Conservation (phyloP, 805 yeast genomes). For the Kodamaea restingae region DNA sequence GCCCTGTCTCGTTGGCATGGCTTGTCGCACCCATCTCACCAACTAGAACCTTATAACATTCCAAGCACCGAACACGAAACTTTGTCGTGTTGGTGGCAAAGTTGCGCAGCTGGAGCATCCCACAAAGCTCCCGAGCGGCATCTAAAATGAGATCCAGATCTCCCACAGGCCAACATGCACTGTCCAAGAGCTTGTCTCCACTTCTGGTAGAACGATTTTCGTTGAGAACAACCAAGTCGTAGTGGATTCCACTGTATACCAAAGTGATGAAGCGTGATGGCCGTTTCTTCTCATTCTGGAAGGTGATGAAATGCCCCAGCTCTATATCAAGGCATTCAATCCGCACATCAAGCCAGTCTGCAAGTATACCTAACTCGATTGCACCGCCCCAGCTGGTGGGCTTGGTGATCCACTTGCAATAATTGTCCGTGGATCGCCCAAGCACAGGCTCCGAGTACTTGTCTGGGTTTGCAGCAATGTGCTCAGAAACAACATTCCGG, state of each 20-base stretch:
- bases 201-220: conserved; percentile 13
- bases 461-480: conserved; percentile 37
- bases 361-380: conserved; percentile 63
- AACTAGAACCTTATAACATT: conserved; percentile 46
- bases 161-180: conserved; percentile 36
- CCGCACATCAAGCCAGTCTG: conserved; percentile 47
- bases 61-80: conserved; percentile 54
- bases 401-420: conserved; percentile 57
- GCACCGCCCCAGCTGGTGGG: conserved; percentile 81
- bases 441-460: conserved; percentile 53
- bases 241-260: conserved; percentile 69
- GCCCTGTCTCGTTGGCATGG: conserved; percentile 64
- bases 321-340: conserved; percentile 65
- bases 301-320: conserved; percentile 53
- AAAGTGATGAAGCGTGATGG: conserved; percentile 45
- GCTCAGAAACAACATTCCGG: conserved; percentile 48
- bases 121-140: conserved; percentile 39
- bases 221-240: conserved; percentile 55
- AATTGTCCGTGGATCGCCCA: conserved; percentile 47
- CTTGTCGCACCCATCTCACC: conserved; percentile 64
- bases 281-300: conserved; percentile 36
- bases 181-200: conserved; percentile 29
- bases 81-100: conserved; percentile 63
- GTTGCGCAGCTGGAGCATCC: conserved; percentile 45
- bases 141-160: conserved; percentile 25